These are phyloP conservation scores for Polyrhizophydium stewartii DNA, from an alignment of 371 early-diverging fungal genomes.

Conservation along the genomic window DNA sequence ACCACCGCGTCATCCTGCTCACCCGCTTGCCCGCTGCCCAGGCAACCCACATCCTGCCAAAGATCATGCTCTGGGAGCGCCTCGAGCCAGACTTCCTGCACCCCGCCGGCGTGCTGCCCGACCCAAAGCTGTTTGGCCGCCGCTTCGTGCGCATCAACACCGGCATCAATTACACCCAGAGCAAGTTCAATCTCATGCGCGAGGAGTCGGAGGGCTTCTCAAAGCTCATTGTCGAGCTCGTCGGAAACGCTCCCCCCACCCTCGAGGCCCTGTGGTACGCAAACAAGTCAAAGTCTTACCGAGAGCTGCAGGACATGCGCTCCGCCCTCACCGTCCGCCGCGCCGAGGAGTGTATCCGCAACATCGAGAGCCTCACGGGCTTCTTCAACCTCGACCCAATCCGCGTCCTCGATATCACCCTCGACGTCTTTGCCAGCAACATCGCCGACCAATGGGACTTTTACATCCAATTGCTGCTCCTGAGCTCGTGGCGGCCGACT, in stretches of 20 bases:
- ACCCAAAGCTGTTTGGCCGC: conserved; percentile 44
- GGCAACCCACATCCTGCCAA: conserved; percentile 18
- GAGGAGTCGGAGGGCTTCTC: conserved; percentile 89
- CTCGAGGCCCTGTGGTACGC: conserved; percentile 12
- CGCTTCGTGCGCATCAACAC: conserved; percentile 61
- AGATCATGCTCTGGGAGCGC: conserved; percentile 21
- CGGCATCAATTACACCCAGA: conserved; percentile 65
- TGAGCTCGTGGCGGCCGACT: conserved; percentile 61
- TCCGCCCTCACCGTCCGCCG: conserved; percentile 19
- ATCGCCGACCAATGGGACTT: conserved; percentile 69
- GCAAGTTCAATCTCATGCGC: conserved; percentile 83
- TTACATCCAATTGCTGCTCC: conserved; percentile 68
- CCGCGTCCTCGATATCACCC: conserved; percentile 76
- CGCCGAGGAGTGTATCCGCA: conserved; percentile 34
- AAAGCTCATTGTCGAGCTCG: conserved; percentile 67
- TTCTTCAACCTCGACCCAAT: conserved; percentile 86
- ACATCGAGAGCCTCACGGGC: conserved; percentile 57
- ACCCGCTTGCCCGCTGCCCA: background rate
- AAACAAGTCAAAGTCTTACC: background rate
- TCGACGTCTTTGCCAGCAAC: conserved; percentile 74
- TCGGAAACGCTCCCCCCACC: conserved; percentile 25
- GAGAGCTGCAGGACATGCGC: conserved; percentile 8
- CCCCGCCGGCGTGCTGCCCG: conserved; percentile 46
- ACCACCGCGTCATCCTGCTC: no score
- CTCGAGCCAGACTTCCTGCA: conserved; percentile 45